phyloP scores from a whole-genome alignment of 306 rosid species.

The Argentina anserina region DNA sequence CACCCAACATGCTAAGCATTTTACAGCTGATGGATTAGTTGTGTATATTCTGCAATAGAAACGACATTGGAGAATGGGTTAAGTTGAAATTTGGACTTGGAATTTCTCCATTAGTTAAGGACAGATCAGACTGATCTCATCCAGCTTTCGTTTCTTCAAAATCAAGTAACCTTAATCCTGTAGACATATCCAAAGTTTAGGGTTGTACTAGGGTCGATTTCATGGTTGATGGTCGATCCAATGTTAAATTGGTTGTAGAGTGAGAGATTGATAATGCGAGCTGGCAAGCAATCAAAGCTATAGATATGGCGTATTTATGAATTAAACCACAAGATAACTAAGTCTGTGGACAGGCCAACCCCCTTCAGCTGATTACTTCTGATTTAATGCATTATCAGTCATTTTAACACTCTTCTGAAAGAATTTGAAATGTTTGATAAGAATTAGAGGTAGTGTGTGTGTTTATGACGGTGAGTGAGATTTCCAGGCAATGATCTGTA shows the following conservation, averaged over 20 bases:
- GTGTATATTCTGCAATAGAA: not conserved
- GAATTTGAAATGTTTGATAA: no score
- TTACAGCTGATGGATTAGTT: not conserved
- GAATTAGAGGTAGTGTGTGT: no score
- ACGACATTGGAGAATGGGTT: no score
- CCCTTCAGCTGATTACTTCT: not conserved
- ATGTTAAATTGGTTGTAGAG: not conserved
- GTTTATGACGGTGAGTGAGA: not conserved
- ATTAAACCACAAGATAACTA: not conserved
- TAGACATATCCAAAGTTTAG: not conserved
- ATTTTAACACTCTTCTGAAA: no score
- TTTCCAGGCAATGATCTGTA: not conserved
- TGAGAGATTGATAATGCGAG: not conserved
- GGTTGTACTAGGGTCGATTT: constrained; percentile 12
- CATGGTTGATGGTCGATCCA: not conserved
- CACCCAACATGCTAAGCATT: not conserved
- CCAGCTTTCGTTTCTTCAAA: constrained; percentile 6
- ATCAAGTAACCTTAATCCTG: not conserved
- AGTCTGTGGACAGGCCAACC: not conserved
- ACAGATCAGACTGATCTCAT: not conserved
- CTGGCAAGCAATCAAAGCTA: not conserved
- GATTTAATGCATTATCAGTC: not conserved
- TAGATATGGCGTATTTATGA: not conserved
- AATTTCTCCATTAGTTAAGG: not conserved
- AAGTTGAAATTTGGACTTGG: not conserved